Percentiles rank a stretch among this genome's conserved stretches.
These are phyloP conservation scores for Moniliella sp. DNA, from an alignment of 1,284 basidiomycete genomes.

Conservation along the genomic window DNA sequence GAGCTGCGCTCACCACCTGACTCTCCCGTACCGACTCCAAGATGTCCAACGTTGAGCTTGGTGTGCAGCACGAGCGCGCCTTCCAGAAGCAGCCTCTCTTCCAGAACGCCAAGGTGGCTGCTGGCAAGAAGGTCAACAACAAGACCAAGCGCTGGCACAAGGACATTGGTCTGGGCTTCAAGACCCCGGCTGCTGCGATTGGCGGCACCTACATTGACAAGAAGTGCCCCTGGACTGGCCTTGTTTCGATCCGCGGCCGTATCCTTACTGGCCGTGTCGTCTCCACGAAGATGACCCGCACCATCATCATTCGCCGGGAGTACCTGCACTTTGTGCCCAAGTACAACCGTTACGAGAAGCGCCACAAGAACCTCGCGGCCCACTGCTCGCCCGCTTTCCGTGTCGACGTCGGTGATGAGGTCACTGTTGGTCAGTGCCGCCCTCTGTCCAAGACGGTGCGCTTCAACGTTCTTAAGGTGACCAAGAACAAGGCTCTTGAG, in stretches of 20 bases:
- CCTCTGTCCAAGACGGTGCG: constrained; percentile 97
- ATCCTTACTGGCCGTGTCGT: constrained; percentile 92
- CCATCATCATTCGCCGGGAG: constrained; percentile 89
- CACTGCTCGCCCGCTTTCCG: constrained; percentile 98
- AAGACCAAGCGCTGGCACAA: constrained; percentile 98
- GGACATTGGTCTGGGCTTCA: constrained; percentile 35
- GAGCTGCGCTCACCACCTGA: too few relatives aligned
- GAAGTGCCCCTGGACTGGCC: constrained; percentile 80
- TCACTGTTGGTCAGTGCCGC: constrained; percentile 93
- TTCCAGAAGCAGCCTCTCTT: constrained; percentile 77
- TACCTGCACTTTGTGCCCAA: constrained; percentile 91
- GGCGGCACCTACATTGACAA: constrained; percentile 97
- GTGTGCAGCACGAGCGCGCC: constrained; percentile 31
- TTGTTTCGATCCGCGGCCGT: constrained; percentile 75
- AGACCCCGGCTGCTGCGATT: constrained; percentile 81
- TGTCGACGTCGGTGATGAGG: constrained; percentile 53
- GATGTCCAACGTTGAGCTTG: constrained; percentile 31
- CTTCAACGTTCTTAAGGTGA: constrained; percentile 84
- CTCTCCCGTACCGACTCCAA: too few relatives aligned
- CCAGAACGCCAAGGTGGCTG: constrained; percentile 82
- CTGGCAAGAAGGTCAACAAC: constrained; percentile 71
- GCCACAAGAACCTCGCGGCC: constrained; percentile 88
- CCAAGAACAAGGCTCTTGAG: constrained; percentile 35
- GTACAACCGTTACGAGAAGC: constrained; percentile 48
- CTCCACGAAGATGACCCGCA: constrained; percentile 98